Percentiles rank a stretch among this genome's conserved stretches.
Evolutionary conservation across 2,329 filamentous ascomycete genomes (phyloP).

Genomic region (Trichoderma asperellum): DNA sequence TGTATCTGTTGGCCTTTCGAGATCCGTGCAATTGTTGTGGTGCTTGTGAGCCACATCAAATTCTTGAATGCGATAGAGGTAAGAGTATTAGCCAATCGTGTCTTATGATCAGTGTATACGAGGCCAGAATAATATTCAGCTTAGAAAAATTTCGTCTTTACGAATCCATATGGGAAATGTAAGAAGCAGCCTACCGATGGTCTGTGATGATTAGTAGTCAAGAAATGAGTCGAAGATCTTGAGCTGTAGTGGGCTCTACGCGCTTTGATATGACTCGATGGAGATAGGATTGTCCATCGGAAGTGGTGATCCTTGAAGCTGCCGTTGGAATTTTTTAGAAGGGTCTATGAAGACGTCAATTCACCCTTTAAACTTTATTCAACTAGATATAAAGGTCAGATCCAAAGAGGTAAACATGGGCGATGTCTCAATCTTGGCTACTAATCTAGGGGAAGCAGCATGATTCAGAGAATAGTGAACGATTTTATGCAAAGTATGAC

Average conservation of each 20-base stretch:
- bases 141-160: background rate
- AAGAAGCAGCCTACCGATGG: background rate
- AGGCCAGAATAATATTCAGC: background rate
- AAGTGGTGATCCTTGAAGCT: background rate
- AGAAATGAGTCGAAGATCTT: too few relatives aligned
- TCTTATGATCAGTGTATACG: background rate
- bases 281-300: background rate
- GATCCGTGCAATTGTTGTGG: background rate
- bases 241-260: too few relatives aligned
- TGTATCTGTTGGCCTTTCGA: background rate
- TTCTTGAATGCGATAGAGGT: background rate
- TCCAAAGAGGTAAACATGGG: background rate
- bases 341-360: background rate
- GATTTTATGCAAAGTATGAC: background rate
- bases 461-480: background rate
- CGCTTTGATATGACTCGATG: background rate
- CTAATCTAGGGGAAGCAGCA: background rate
- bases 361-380: too few relatives aligned
- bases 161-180: background rate
- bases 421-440: background rate
- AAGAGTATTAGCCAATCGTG: background rate
- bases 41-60: background rate
- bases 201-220: too few relatives aligned
- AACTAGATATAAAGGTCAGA: background rate
- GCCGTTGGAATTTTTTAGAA: background rate